These are phyloP conservation scores for Cystofilobasidium ferigula DNA, from an alignment of 768 basidiomycete species.

Conservation along the genomic window DNA sequence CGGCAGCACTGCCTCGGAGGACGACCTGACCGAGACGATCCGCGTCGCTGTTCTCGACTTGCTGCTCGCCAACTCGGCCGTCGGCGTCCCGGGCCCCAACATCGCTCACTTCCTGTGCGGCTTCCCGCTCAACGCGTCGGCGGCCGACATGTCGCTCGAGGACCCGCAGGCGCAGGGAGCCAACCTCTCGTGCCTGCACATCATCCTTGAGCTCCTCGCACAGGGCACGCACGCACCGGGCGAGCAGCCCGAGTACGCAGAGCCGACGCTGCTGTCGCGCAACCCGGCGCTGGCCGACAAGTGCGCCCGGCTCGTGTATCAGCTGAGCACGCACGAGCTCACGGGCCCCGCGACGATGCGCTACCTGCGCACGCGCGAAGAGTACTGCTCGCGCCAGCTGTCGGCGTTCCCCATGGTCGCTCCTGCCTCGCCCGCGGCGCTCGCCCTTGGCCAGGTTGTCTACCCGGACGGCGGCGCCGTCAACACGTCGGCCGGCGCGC, in stretches of 20 bases:
- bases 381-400: conserved; percentile 82
- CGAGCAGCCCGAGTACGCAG: conserved; percentile 6
- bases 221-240: conserved; percentile 44
- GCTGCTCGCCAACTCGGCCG: conserved; percentile 63
- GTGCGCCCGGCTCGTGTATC: conserved; percentile 68
- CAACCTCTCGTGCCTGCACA: conserved; percentile 56
- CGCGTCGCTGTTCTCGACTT: conserved; percentile 68
- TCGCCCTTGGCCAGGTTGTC: conserved; percentile 48
- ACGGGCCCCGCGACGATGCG: conserved; percentile 72
- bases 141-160: conserved; percentile 50
- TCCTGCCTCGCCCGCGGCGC: conserved; percentile 43
- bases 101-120: conserved; percentile 72
- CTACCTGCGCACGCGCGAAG: conserved; percentile 74
- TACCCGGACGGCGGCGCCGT: conserved; percentile 64
- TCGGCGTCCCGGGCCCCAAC: conserved; percentile 58
- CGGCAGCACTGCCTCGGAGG: conserved; percentile 8
- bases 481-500: conserved; percentile 45
- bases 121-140: conserved; percentile 49
- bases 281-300: conserved; percentile 73
- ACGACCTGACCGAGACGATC: conserved; percentile 51
- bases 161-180: conserved; percentile 34
- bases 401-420: conserved; percentile 55
- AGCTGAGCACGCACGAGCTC: conserved; percentile 73
- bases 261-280: conserved; percentile 31
- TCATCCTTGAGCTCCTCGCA: conserved; percentile 66